Conservation (phyloP, 148 eudicot genomes). For the Agrostemma githago region DNA sequence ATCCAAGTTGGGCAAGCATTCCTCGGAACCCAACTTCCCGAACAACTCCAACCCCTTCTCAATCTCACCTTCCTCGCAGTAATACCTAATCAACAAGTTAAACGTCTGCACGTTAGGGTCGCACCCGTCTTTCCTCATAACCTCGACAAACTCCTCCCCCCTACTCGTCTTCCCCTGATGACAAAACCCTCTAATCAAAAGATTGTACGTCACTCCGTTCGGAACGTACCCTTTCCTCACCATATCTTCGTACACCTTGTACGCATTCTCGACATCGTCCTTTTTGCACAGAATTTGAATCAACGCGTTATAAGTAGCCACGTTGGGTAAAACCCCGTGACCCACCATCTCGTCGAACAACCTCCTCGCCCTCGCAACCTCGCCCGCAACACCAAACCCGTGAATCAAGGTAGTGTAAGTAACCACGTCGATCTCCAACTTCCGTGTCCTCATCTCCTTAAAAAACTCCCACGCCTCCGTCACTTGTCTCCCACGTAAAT, state of each 20-base stretch:
- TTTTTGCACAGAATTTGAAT: constrained; percentile 92
- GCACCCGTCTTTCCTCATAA: constrained; percentile 72
- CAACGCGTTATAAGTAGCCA: constrained; percentile 80
- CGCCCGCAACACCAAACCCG: constrained; percentile 85
- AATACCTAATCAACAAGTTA: constrained; percentile 68
- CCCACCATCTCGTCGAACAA: constrained; percentile 74
- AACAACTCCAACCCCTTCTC: constrained; percentile 78
- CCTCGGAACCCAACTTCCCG: constrained; percentile 52
- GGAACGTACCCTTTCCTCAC: constrained; percentile 69
- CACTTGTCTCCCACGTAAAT: constrained; percentile 51
- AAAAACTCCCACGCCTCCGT: constrained; percentile 84
- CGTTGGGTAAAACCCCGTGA: constrained; percentile 73
- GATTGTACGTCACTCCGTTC: constrained; percentile 62
- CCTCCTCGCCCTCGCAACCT: constrained; percentile 54
- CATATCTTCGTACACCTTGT: constrained; percentile 64
- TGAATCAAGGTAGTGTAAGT: constrained; percentile 84
- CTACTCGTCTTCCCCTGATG: constrained; percentile 61
- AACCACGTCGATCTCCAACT: constrained; percentile 66
- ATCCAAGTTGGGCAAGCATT: constrained; percentile 87
- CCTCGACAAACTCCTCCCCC: constrained; percentile 54
- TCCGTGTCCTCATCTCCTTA: constrained; percentile 75
- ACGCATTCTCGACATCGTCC: constrained; percentile 65
- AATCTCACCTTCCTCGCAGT: constrained; percentile 78
- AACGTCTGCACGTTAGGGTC: constrained; percentile 78
- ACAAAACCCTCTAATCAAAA: constrained; percentile 79